Conservation (phyloP, 2,329 filamentous ascomycete genomes). For the Ophiosphaerella narmari region DNA sequence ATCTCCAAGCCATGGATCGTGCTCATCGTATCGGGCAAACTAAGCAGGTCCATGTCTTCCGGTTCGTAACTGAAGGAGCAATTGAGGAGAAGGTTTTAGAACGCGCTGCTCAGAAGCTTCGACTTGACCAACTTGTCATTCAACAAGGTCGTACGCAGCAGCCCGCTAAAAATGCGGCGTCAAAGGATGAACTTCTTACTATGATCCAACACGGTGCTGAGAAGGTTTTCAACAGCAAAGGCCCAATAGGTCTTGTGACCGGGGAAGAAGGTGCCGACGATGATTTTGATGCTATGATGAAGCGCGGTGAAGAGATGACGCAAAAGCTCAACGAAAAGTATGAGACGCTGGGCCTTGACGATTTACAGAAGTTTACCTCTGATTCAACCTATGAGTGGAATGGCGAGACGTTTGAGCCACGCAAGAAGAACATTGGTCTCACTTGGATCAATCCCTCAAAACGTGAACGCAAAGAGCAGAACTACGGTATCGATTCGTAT, state of each 20-base stretch:
- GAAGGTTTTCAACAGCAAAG: slow-evolving; percentile 81
- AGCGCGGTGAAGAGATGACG: slow-evolving; percentile 84
- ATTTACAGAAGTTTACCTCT: slow-evolving; percentile 95
- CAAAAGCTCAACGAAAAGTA: slow-evolving; percentile 91
- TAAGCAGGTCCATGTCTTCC: slow-evolving; percentile 95
- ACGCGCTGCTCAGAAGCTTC: slow-evolving; percentile 92
- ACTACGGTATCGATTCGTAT: slow-evolving; percentile 98
- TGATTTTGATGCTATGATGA: slow-evolving; percentile 87
- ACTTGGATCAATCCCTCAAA: slow-evolving; percentile 99
- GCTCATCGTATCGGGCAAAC: slow-evolving; percentile 98
- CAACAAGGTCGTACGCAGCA: slow-evolving; percentile 94
- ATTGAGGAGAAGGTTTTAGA: slow-evolving; percentile 99
- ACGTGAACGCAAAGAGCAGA: slow-evolving; percentile 96
- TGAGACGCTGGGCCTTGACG: slow-evolving; percentile 94
- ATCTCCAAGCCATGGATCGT: slow-evolving; percentile 98
- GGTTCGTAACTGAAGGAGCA: slow-evolving; percentile 96
- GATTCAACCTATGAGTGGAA: slow-evolving; percentile 99
- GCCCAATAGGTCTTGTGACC: slow-evolving; percentile 63
- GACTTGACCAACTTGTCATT: slow-evolving; percentile 95
- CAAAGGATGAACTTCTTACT: slow-evolving; percentile 91
- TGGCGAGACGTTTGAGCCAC: slow-evolving; percentile 89
- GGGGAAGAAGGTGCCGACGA: slow-evolving; percentile 75
- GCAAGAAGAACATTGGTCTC: slow-evolving; percentile 82
- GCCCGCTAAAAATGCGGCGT: slow-evolving; percentile 86
- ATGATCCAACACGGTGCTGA: slow-evolving; percentile 99